Base-by-base conservation (phyloP, 768 basidiomycete genomes). In the Serendipita sp. region DNA sequence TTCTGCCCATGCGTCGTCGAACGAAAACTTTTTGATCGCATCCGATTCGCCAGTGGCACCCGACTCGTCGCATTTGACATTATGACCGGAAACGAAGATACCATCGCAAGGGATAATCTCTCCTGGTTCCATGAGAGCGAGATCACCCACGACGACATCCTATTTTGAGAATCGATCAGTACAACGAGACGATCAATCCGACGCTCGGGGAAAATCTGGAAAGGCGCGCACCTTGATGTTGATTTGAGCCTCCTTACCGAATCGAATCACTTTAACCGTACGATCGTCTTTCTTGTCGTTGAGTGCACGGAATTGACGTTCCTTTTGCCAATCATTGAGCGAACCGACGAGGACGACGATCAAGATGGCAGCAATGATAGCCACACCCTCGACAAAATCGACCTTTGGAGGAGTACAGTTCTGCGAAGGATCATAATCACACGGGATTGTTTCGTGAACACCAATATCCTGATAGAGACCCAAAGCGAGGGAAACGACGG, bases 281-380 rank as follows among this genome's bases (percentile, higher is more conserved):
- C 96, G 88, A 68, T 95, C 96, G 64, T 98, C 95, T 74, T 95
- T 95, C 75, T 94, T 88, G 69, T 88, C 89, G 70, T 97, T 98
- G 45, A 99, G 81, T 18, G 77, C 79, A 69, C 86, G 84, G 78
- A 99, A 99, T 74, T 98, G 96, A 1, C 85, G 85, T 73, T 99
- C 96, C 74, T 98, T 98, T 74, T 97, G 93, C 87, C 90, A 99
- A 74, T 99, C 96, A 70, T 97, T 98, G 48, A 97, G 68, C 11
- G 93, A 92, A 34, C 95, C 95, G 64, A 99, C 95, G 46, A 91
- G 69, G 46, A 76, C 78, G 72, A 81, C 78, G 66, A 80, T 78
- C 58, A 75, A 63, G 67, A 80, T 76, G 33, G 79, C 79, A 66
- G 77, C 71, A 46, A 77, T 72, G 71, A 81, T 80, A 62, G 77